These are phyloP conservation scores for Entrophospora sp. DNA, from an alignment of 192 early-diverging fungal genomes.

Conservation along the genomic window DNA sequence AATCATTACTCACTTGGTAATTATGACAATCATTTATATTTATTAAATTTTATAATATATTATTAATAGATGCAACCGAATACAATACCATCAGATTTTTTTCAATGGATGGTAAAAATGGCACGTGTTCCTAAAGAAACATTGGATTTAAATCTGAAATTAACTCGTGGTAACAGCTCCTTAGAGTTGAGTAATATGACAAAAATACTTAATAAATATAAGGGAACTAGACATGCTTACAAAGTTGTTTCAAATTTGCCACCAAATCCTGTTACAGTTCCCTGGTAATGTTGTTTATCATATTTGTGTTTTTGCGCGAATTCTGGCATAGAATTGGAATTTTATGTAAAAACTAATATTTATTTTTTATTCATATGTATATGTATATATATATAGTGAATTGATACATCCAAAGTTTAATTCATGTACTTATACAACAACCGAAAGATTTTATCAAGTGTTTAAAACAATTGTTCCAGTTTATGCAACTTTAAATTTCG, in stretches of 20 bases:
- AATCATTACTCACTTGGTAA: constrained; percentile 11
- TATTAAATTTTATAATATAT: no score
- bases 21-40: not conserved
- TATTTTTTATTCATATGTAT: no score
- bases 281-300: constrained; percentile 36
- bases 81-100: constrained; percentile 47
- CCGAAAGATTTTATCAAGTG: constrained; percentile 43
- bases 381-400: constrained; percentile 35
- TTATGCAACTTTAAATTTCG: constrained; percentile 66
- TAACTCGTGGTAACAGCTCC: constrained; percentile 33
- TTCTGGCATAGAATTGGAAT: no score
- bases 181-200: constrained; percentile 30
- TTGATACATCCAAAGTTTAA: constrained; percentile 46
- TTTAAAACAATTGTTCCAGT: constrained; percentile 48
- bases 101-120: constrained; percentile 53
- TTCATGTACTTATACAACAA: constrained; percentile 33
- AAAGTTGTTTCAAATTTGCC: constrained; percentile 29
- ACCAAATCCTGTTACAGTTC: constrained; percentile 36
- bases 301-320: no score
- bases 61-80: constrained; percentile 49
- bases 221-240: constrained; percentile 33
- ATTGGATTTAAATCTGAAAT: constrained; percentile 47
- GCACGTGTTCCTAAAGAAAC: constrained; percentile 48
- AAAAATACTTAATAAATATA: constrained; percentile 24
- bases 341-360: no score